Conservation (phyloP, 805 yeast genomes). For the Schizosaccharomyces osmophilus region DNA sequence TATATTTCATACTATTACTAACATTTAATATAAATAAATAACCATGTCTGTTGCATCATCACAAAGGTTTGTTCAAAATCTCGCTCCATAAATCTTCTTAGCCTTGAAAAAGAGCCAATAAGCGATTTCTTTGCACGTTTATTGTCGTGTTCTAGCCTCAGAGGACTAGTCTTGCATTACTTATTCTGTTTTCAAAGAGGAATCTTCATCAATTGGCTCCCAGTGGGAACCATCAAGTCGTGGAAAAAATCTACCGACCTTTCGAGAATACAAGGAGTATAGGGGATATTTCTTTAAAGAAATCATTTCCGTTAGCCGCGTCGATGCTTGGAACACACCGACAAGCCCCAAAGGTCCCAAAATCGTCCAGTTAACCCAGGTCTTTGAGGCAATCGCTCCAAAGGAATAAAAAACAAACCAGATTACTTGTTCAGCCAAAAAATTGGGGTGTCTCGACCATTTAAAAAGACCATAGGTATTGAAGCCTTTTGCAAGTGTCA, state of each 20-base stretch:
- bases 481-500: conserved; percentile 5
- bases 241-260: conserved; percentile 4
- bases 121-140: too few species aligned
- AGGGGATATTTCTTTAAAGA: conserved; percentile 4
- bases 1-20: too few species aligned
- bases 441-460: conserved; percentile 5
- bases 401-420: conserved; percentile 4
- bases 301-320: conserved; percentile 4
- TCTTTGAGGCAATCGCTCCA: conserved; percentile 3
- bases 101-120: too few species aligned
- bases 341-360: conserved; percentile 2
- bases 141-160: too few species aligned
- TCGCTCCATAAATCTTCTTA: too few species aligned
- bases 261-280: conserved; percentile 1
- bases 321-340: conserved; percentile 1
- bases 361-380: conserved; percentile 5
- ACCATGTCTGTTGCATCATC: too few species aligned
- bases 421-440: conserved; percentile 12
- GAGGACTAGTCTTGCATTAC: too few species aligned
- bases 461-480: conserved; percentile 6
- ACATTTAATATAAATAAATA: too few species aligned
- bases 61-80: too few species aligned
- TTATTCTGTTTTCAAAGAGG: not conserved
- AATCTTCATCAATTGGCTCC: not conserved
- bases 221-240: not conserved